These are phyloP conservation scores for Berkeleyomyces basicola DNA, from an alignment of 2,329 filamentous ascomycete genomes.

Conservation along the genomic window DNA sequence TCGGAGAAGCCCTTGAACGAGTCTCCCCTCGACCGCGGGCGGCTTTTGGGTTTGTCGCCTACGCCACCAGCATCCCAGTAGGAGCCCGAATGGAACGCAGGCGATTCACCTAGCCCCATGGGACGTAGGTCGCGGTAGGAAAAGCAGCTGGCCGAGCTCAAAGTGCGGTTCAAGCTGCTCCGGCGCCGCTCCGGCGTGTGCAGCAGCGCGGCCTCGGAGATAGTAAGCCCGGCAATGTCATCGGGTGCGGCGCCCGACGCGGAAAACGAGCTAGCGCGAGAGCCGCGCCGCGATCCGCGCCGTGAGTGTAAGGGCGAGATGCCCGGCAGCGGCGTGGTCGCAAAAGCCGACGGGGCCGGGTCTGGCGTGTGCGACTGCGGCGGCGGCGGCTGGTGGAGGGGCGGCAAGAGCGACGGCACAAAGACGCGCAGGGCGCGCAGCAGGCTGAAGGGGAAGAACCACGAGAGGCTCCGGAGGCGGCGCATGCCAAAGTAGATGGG, in stretches of 20 bases:
- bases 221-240: background rate
- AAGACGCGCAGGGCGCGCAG: slow-evolving; percentile 11
- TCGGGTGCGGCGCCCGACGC: background rate
- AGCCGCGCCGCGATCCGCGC: background rate
- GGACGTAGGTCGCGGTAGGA: background rate
- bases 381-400: slow-evolving; percentile 8
- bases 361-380: slow-evolving; percentile 19
- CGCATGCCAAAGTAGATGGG: slow-evolving; percentile 27
- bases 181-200: background rate
- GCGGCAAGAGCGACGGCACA: background rate
- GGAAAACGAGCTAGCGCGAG: background rate
- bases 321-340: slow-evolving; percentile 16
- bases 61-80: background rate
- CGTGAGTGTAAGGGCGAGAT: background rate
- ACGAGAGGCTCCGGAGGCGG: slow-evolving; percentile 26
- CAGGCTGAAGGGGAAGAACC: slow-evolving; percentile 15
- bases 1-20: slow-evolving; percentile 13
- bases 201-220: background rate
- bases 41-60: background rate
- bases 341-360: slow-evolving; percentile 20
- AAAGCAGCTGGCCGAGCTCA: background rate
- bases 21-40: background rate
- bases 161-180: background rate
- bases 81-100: background rate
- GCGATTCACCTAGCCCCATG: background rate